phyloP scores from a whole-genome alignment of 345 rosid genomes.

The Brassica incana region DNA sequence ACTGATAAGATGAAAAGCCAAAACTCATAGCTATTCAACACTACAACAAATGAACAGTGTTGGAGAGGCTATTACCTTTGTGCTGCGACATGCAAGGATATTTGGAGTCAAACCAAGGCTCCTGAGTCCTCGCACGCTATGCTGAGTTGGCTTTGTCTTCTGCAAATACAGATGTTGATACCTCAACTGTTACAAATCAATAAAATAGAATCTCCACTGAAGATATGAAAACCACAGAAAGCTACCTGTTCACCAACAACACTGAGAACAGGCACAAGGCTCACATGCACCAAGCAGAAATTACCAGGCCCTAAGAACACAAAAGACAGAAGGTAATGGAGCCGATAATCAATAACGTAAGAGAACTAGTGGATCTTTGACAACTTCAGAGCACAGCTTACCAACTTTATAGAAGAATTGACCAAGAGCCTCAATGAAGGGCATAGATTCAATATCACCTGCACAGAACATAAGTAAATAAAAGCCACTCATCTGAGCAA shows the following conservation, averaged over 20 bases:
- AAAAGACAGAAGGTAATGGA: slow-evolving; percentile 27
- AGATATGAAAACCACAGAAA: slow-evolving; percentile 8
- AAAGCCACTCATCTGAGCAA: slow-evolving; percentile 6
- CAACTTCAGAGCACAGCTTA: slow-evolving; percentile 30
- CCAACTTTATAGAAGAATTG: slow-evolving; percentile 96
- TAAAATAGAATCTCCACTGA: neutral
- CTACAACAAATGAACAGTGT: neutral
- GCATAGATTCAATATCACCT: slow-evolving; percentile 99
- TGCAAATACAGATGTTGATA: slow-evolving; percentile 35
- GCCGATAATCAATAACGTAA: neutral
- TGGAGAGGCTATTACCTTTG: slow-evolving; percentile 49
- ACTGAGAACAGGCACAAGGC: slow-evolving; percentile 95
- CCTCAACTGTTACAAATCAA: neutral
- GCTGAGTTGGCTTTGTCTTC: slow-evolving; percentile 99
- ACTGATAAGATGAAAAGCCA: slow-evolving; percentile 18
- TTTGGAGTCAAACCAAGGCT: slow-evolving; percentile 90
- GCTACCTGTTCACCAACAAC: slow-evolving; percentile 97
- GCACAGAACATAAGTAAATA: slow-evolving; percentile 23
- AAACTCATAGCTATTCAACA: neutral
- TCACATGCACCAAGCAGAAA: slow-evolving; percentile 96
- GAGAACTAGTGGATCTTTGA: neutral
- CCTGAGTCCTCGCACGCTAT: slow-evolving; percentile 85
- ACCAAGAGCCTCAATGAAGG: slow-evolving; percentile 94
- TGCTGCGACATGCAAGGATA: slow-evolving; percentile 94
- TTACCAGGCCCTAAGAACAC: slow-evolving; percentile 69